These are phyloP conservation scores for Leptographium galeiforme DNA, from an alignment of 2,329 filamentous ascomycete genomes.

Conservation along the genomic window DNA sequence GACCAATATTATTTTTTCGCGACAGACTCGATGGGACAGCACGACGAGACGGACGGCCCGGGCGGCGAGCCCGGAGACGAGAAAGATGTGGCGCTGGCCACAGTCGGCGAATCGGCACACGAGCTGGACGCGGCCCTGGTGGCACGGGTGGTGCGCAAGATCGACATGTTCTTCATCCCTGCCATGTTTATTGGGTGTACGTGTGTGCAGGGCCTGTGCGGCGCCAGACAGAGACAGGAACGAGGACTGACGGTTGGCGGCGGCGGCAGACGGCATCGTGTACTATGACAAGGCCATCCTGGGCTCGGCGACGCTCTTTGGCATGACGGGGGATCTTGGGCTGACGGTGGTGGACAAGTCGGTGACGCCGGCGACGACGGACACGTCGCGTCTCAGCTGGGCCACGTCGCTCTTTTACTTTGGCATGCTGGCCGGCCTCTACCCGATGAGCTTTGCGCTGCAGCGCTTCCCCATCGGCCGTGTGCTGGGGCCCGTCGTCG, in stretches of 20 bases:
- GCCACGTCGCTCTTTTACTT: slow-evolving; percentile 72
- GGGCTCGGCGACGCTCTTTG: slow-evolving; percentile 59
- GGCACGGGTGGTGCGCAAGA: slow-evolving; percentile 37
- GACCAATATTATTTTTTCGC: too few relatives aligned
- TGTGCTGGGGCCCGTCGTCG: slow-evolving; percentile 48
- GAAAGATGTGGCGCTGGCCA: neutral
- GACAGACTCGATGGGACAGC: neutral
- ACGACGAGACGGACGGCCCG: neutral
- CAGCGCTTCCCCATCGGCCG: slow-evolving; percentile 55
- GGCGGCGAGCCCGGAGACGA: neutral
- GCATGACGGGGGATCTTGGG: slow-evolving; percentile 53
- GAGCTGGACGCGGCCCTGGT: slow-evolving; percentile 34
- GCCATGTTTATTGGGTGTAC: slow-evolving; percentile 37
- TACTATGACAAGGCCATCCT: slow-evolving; percentile 67
- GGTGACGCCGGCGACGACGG: slow-evolving; percentile 37
- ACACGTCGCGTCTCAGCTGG: slow-evolving; percentile 60
- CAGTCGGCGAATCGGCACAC: slow-evolving; percentile 44
- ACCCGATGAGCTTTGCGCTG: slow-evolving; percentile 58
- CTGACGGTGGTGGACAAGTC: slow-evolving; percentile 36
- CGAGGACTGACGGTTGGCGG: neutral
- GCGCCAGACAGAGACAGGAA: neutral
- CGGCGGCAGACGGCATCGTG: slow-evolving; percentile 43
- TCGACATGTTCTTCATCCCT: slow-evolving; percentile 42
- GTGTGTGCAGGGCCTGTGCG: slow-evolving; percentile 2
- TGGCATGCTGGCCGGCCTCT: slow-evolving; percentile 61